Evolutionary conservation across 2,329 filamentous ascomycete genomes (phyloP).

Genomic region (Calcarisporium arbuscula): DNA sequence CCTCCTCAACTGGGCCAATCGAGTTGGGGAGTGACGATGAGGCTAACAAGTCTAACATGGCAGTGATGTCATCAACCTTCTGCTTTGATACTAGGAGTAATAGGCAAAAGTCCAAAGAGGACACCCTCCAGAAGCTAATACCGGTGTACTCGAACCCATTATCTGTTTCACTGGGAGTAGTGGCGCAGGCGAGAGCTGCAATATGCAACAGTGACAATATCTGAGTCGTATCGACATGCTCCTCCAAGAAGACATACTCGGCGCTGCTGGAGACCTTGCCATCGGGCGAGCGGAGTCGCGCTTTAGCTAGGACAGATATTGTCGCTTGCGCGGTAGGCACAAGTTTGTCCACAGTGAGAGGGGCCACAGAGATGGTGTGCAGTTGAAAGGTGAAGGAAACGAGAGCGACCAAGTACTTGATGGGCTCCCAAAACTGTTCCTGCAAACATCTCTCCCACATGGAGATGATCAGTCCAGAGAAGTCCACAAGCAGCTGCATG

Average conservation of each 20-base stretch:
- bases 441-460: conserved; percentile 63
- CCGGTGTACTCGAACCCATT: conserved; percentile 22
- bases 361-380: conserved; percentile 52
- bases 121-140: conserved; percentile 57
- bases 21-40: conserved; percentile 58
- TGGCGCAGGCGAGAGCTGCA: conserved; percentile 54
- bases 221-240: conserved; percentile 55
- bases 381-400: conserved; percentile 57
- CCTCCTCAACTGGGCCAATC: conserved; percentile 57
- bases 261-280: conserved; percentile 40
- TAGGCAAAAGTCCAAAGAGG: conserved; percentile 61
- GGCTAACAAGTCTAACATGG: conserved; percentile 59
- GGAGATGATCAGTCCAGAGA: conserved; percentile 56
- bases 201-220: conserved; percentile 62
- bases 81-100: conserved; percentile 64
- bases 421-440: conserved; percentile 56
- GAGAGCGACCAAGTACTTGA: conserved; percentile 59
- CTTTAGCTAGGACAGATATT: conserved; percentile 52
- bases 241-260: conserved; percentile 32
- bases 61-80: conserved; percentile 53
- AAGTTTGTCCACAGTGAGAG: conserved; percentile 52
- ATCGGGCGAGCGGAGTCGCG: conserved; percentile 43
- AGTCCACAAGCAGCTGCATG: conserved; percentile 54
- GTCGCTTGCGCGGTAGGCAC: conserved; percentile 52
- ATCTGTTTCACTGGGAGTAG: conserved; percentile 24